Base-by-base conservation (phyloP, 305 asterid species). In the Fraxinus dipetala region DNA sequence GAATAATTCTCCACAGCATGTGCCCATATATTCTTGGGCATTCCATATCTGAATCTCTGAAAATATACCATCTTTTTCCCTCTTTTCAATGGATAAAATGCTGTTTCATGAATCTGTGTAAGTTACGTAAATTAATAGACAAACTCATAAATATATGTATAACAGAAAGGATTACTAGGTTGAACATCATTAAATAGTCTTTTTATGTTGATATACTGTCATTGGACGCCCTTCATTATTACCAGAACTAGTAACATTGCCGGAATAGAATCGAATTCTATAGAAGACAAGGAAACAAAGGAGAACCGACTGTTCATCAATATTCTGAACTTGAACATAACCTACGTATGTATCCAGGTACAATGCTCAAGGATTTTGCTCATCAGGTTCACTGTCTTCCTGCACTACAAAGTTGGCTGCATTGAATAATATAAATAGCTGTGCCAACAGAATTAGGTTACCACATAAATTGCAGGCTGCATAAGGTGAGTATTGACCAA, bases 311-410 rank as follows among this genome's bases (percentile, higher is more conserved):
- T 24, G 24, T 61, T 61, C 31, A 22, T 22, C 72, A 61, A 79
- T 36, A 28, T 79, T 79, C 82, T 28, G 13, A 79, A 65, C 65
- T 14, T 38, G 48, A 65, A 79, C 51, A 79, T 22, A 35, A 26
- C 82, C 82, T 34, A 65, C 51, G 24, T 24, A 65, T 24, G 76
- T 9, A 38, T 48, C 82, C 45, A 65, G 43, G 59, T 79, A 24
- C 82, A 79, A 8, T 14, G 24, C 18, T 59, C 32, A 31, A 30
- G 18, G 9, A 16, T 0, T 4, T 31, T 22, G 6, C 4, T 10
- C 20, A 77, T 6, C 54, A 11, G 54, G 54, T 43, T 2, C 54
- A 13, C 14, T 43, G 54, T 43, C 54, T 43, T 43, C 54, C 54
- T 43, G n/a, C 54, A 11, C n/a, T 43, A 5, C 54, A 43, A 43